Percentiles rank a stretch among this genome's conserved stretches.
These are phyloP conservation scores for Aspergillus aculeatinus DNA, from an alignment of 2,329 filamentous ascomycete genomes.

Conservation along the genomic window DNA sequence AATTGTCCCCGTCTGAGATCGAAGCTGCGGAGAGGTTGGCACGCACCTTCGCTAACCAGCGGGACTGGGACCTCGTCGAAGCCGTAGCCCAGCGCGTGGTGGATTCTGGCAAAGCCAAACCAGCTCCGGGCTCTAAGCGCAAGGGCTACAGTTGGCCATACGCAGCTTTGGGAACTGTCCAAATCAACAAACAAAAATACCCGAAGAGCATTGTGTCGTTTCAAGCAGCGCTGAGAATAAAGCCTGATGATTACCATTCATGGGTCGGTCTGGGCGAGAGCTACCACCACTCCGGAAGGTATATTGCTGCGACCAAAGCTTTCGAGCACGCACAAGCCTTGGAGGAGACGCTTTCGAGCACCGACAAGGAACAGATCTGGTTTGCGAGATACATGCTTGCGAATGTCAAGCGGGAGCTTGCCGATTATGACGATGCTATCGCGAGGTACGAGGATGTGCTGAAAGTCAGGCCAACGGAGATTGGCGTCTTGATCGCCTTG, in stretches of 20 bases:
- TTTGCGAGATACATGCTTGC: slow-evolving; percentile 96
- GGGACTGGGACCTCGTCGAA: slow-evolving; percentile 96
- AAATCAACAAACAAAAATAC: slow-evolving; percentile 92
- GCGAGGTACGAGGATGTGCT: slow-evolving; percentile 73
- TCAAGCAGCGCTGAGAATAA: slow-evolving; percentile 80
- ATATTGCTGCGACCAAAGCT: slow-evolving; percentile 89
- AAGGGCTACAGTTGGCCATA: slow-evolving; percentile 96
- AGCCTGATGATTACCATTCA: slow-evolving; percentile 85
- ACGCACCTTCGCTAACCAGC: slow-evolving; percentile 78
- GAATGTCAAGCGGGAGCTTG: slow-evolving; percentile 88
- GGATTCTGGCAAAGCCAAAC: slow-evolving; percentile 89
- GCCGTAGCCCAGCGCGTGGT: slow-evolving; percentile 86
- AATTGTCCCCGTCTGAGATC: slow-evolving; percentile 83
- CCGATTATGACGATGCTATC: slow-evolving; percentile 84
- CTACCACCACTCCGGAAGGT: slow-evolving; percentile 89
- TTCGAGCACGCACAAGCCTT: slow-evolving; percentile 81
- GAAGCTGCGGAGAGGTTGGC: slow-evolving; percentile 85
- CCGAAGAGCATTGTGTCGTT: slow-evolving; percentile 87
- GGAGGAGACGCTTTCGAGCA: slow-evolving; percentile 58
- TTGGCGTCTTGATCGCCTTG: slow-evolving; percentile 82
- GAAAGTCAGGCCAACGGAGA: slow-evolving; percentile 66
- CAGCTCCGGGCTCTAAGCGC: slow-evolving; percentile 87
- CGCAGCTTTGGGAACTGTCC: slow-evolving; percentile 87
- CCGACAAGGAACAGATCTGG: slow-evolving; percentile 72
- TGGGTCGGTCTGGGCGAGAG: slow-evolving; percentile 97